Evolutionary conservation across 2,329 filamentous ascomycete species (phyloP).

Genomic region (Ascochyta viciae-villosae): DNA sequence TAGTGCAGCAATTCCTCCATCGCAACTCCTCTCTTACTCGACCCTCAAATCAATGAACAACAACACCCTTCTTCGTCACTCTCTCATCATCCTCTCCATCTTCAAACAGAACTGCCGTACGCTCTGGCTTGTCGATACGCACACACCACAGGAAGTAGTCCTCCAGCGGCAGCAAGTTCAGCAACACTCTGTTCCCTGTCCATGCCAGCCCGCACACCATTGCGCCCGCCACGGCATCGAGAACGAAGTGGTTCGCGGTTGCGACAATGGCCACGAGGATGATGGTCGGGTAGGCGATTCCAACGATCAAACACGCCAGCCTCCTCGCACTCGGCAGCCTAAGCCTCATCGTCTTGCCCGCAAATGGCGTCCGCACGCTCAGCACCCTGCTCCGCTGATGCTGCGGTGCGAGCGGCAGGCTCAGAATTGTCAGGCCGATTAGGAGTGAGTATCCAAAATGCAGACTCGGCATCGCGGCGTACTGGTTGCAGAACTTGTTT

Average conservation of each 20-base stretch:
- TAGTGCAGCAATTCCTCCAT: not conserved
- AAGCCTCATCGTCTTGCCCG: conserved; percentile 40
- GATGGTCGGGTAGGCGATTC: conserved; percentile 68
- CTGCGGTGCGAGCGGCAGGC: conserved; percentile 66
- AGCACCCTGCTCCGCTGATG: conserved; percentile 54
- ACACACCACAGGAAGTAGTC: conserved; percentile 71
- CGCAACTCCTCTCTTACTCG: not conserved
- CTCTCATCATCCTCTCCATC: conserved; percentile 33
- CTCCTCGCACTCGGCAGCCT: conserved; percentile 60
- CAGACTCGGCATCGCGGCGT: conserved; percentile 78
- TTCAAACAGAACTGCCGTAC: conserved; percentile 25
- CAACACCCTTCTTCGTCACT: conserved; percentile 24
- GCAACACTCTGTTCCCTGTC: conserved; percentile 60
- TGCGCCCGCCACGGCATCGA: conserved; percentile 74
- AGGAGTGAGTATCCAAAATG: conserved; percentile 79
- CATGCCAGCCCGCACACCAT: conserved; percentile 70
- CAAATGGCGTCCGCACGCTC: conserved; percentile 39
- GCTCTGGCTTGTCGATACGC: conserved; percentile 69
- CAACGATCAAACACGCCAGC: conserved; percentile 57
- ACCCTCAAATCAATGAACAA: conserved; percentile 7
- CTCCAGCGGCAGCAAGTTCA: conserved; percentile 71
- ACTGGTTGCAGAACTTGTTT: conserved; percentile 78
- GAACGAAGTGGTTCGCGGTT: conserved; percentile 75
- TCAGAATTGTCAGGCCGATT: conserved; percentile 72
- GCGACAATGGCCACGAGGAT: conserved; percentile 74